A percentile compares a stretch with the other conserved stretches of the same genome.
phyloP scores from a whole-genome alignment of 129 eudicot species.

The Chrysanthemum seticuspe region DNA sequence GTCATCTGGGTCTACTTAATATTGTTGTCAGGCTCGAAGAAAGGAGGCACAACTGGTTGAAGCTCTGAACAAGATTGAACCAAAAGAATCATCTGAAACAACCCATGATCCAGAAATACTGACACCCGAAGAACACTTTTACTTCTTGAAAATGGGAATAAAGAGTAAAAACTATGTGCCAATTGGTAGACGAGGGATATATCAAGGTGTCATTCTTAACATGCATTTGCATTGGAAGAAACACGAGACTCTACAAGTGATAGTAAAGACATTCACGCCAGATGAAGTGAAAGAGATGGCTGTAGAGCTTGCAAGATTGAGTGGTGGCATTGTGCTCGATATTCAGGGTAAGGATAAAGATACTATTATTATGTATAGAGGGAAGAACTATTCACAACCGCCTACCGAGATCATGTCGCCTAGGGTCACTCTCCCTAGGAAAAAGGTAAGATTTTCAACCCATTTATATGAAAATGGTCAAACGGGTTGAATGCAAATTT shows the following conservation, averaged over 20 bases:
- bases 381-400: slow-evolving; percentile 93
- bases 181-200: slow-evolving; percentile 84
- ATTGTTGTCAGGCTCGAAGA: slow-evolving; percentile 62
- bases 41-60: slow-evolving; percentile 71
- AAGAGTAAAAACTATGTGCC: slow-evolving; percentile 94
- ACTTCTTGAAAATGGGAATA: slow-evolving; percentile 83
- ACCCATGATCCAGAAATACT: slow-evolving; percentile 89
- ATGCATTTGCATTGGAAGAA: slow-evolving; percentile 99
- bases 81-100: slow-evolving; percentile 76
- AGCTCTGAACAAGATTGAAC: slow-evolving; percentile 76
- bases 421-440: slow-evolving; percentile 69
- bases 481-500: not conserved
- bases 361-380: slow-evolving; percentile 91
- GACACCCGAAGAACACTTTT: slow-evolving; percentile 94
- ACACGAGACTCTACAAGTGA: slow-evolving; percentile 85
- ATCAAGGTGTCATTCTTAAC: slow-evolving; percentile 88
- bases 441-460: slow-evolving; percentile 54
- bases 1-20: not conserved
- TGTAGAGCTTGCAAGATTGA: slow-evolving; percentile 82
- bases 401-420: slow-evolving; percentile 99
- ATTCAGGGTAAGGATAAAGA: slow-evolving; percentile 62
- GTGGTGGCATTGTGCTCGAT: slow-evolving; percentile 92
- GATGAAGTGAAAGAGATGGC: slow-evolving; percentile 91
- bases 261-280: slow-evolving; percentile 79
- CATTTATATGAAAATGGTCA: not conserved